Evolutionary conservation across 345 rosid genomes (phyloP).

Genomic region (Cardamine occulta): DNA sequence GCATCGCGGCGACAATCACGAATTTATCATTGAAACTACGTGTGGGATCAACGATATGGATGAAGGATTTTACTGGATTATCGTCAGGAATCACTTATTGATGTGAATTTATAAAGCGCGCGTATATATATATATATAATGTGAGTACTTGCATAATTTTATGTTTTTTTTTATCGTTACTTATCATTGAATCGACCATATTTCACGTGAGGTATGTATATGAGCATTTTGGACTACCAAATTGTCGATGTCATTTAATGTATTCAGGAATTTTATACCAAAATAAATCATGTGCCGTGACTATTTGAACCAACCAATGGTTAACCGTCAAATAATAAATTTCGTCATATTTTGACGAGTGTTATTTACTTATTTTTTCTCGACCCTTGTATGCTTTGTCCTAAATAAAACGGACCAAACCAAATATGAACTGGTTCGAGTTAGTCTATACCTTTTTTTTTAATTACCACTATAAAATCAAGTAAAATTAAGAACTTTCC

Average conservation of each 20-base stretch:
- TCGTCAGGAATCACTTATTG: conserved; percentile 29
- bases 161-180: background rate
- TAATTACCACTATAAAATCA: conserved; percentile 1
- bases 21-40: background rate
- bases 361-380: background rate
- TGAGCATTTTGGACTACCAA: conserved; percentile 4
- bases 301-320: background rate
- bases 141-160: background rate
- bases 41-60: conserved; percentile 21
- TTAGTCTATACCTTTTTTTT: background rate
- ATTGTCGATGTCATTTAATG: background rate
- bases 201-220: background rate
- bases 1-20: background rate
- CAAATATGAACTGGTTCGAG: conserved; percentile 16
- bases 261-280: background rate
- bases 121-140: background rate
- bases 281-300: background rate
- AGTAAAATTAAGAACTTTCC: background rate
- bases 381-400: background rate
- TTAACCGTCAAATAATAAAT: background rate
- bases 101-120: conserved; percentile 13
- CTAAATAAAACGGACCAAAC: too few species aligned
- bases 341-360: background rate
- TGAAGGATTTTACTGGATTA: conserved; percentile 27
- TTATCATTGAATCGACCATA: conserved; percentile 24